A percentile compares a stretch with the other conserved stretches of the same genome.
These are phyloP conservation scores for Calendula officinalis DNA, from an alignment of 129 eudicot species.

Conservation along the genomic window DNA sequence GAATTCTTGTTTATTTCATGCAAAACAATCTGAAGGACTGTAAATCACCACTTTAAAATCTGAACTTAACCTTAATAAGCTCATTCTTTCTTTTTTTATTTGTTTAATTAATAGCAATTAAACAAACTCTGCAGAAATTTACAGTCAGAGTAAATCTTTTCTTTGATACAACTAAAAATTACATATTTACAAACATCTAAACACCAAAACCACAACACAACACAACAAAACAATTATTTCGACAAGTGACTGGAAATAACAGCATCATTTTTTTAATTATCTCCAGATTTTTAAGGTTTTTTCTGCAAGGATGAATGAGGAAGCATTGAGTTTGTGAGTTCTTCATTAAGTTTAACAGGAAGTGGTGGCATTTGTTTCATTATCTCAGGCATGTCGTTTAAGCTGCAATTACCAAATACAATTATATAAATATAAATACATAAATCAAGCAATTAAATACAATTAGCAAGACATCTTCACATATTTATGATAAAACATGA, in stretches of 20 bases:
- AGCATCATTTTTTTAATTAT: not conserved
- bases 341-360: conserved; percentile 90
- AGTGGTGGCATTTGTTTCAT: conserved; percentile 98
- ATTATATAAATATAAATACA: not conserved
- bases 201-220: conserved; percentile 16
- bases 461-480: too few species aligned
- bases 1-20: not conserved
- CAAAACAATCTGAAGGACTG: not conserved
- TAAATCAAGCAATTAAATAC: too few species aligned
- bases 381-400: conserved; percentile 69
- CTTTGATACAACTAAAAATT: conserved; percentile 28
- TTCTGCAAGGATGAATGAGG: conserved; percentile 58
- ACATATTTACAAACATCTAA: conserved; percentile 36
- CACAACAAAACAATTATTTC: conserved; percentile 19
- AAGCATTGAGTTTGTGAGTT: conserved; percentile 69
- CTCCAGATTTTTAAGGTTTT: conserved; percentile 40
- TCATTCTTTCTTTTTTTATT: conserved; percentile 14
- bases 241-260: conserved; percentile 19
- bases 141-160: conserved; percentile 35
- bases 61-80: conserved; percentile 18
- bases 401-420: conserved; percentile 47
- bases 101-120: not conserved
- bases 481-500: too few species aligned
- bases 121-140: conserved; percentile 37
- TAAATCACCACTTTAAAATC: conserved; percentile 1